Evolutionary conservation across 148 eudicot genomes (phyloP), one percentile per base, ranked within the genome.

Genomic region (Nyssa sinensis): DNA sequence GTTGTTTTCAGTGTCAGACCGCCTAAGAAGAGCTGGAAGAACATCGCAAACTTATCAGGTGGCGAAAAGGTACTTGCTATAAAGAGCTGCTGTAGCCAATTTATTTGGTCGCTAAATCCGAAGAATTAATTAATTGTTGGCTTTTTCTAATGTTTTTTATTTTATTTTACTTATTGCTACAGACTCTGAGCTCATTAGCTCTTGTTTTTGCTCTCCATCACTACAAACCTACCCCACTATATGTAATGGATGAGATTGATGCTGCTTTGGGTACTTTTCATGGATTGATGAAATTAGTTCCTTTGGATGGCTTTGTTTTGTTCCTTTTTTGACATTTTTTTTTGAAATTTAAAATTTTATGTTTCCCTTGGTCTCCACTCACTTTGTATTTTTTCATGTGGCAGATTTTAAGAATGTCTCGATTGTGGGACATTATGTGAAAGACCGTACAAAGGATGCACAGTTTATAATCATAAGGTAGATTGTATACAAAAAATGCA

Each of bases 181-280:
- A 95, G 98, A 95, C 99, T 25, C 94, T 95, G 31, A 93, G 98
- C 84, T 95, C 99, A 61, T 72, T 95, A 24, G 99, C 99, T 74
- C 97, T 95, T 66, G 96, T 95, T 64, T 95, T 95, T 59, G 98
- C 99, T 6, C 97, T 95, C 51, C 98, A 95, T 85, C 98, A 95
- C 79, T 95, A 95, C 86, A 95, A 93, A 76, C 98, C 99, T 62
- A 95, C 99, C 51, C 97, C 97, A 58, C 90, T 95, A 7, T 95
- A 95, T 76, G 98, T 93, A 61, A 95, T 95, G 99, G 99, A 95
- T 76, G 98, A 93, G 85, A 95, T 95, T 53, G 99, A 93, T 83
- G 99, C 99, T 80, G 99, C 98, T 74, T 80, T 95, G 13, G 99
- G 99, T 93, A 91, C 32, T 75, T 73, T 49, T 58, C 21, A 23